phyloP scores from a whole-genome alignment of 148 eudicot genomes.

The Nyssa sinensis region DNA sequence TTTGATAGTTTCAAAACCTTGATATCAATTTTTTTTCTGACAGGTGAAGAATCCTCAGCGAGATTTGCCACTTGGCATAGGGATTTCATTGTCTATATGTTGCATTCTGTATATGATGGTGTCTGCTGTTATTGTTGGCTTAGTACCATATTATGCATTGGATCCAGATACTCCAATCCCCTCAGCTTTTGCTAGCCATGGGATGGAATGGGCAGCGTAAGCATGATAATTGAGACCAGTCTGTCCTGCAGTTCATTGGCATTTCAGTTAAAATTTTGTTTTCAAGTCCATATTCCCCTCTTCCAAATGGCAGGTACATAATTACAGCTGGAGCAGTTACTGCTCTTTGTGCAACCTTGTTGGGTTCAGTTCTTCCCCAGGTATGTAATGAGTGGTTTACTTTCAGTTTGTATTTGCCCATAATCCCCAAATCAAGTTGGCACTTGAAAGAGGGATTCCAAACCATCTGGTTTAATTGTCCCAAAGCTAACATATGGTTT shows the following conservation, averaged over 20 bases:
- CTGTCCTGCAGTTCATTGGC: not conserved
- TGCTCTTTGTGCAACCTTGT: constrained; percentile 62
- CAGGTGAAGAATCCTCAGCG: constrained; percentile 65
- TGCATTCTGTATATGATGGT: constrained; percentile 66
- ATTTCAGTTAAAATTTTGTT: constrained; percentile 5
- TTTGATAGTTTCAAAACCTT: too few species aligned
- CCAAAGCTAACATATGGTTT: too few species aligned
- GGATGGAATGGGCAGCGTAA: constrained; percentile 74
- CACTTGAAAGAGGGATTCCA: too few species aligned
- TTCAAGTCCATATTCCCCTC: not conserved
- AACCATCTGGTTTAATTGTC: too few species aligned
- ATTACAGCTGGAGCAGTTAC: constrained; percentile 60
- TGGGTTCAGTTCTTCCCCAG: constrained; percentile 77
- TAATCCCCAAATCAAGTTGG: too few species aligned
- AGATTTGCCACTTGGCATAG: constrained; percentile 71
- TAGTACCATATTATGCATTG: constrained; percentile 60
- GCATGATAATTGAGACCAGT: too few species aligned
- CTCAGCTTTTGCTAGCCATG: constrained; percentile 64
- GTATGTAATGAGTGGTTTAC: too few species aligned
- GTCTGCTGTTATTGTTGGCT: constrained; percentile 61
- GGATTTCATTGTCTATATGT: constrained; percentile 49
- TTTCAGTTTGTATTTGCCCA: too few species aligned
- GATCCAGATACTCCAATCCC: constrained; percentile 76
- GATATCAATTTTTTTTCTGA: too few species aligned
- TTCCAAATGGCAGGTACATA: constrained; percentile 41